Evolutionary conservation across 108 stramenopile genomes (phyloP).

Genomic region (Fistulifera solaris): DNA sequence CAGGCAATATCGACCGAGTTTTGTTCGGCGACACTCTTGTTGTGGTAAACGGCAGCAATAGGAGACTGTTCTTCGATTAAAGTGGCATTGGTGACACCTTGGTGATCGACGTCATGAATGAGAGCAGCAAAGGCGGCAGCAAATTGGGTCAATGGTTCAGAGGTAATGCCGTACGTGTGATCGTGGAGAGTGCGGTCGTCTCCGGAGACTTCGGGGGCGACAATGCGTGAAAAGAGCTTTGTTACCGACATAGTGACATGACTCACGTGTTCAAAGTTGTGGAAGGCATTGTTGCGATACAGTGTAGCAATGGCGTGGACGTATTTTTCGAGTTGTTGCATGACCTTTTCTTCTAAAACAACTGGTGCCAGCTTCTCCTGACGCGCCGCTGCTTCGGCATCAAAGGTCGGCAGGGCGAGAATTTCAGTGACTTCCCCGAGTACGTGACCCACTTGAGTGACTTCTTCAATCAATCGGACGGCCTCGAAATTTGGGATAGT

Average conservation of each 20-base stretch:
- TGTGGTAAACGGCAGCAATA: too few relatives aligned
- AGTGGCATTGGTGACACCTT: too few relatives aligned
- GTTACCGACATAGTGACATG: background rate
- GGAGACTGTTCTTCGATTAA: too few relatives aligned
- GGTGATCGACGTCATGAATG: too few relatives aligned
- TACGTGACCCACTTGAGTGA: background rate
- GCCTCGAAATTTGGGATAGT: background rate
- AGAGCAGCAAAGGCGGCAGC: too few relatives aligned
- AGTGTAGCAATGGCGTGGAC: slow-evolving; percentile 19
- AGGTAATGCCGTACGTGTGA: too few relatives aligned
- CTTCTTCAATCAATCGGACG: background rate
- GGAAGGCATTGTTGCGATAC: slow-evolving; percentile 33
- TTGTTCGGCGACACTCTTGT: too few relatives aligned
- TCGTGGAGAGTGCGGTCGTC: too few relatives aligned
- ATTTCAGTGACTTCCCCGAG: slow-evolving; percentile 32
- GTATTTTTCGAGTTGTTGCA: slow-evolving; percentile 17
- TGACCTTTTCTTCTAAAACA: slow-evolving; percentile 8
- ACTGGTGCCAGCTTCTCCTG: slow-evolving; percentile 8
- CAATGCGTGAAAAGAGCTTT: too few relatives aligned
- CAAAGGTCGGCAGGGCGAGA: slow-evolving; percentile 20
- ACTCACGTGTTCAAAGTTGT: slow-evolving; percentile 31
- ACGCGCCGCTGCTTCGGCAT: slow-evolving; percentile 7
- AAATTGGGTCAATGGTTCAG: too few relatives aligned
- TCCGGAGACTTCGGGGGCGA: slow-evolving; percentile 12
- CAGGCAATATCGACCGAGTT: background rate